Percentiles rank a stretch among this genome's conserved stretches.
phyloP scores from a whole-genome alignment of 140 eudicot species.

The Ambrosia hybrid region DNA sequence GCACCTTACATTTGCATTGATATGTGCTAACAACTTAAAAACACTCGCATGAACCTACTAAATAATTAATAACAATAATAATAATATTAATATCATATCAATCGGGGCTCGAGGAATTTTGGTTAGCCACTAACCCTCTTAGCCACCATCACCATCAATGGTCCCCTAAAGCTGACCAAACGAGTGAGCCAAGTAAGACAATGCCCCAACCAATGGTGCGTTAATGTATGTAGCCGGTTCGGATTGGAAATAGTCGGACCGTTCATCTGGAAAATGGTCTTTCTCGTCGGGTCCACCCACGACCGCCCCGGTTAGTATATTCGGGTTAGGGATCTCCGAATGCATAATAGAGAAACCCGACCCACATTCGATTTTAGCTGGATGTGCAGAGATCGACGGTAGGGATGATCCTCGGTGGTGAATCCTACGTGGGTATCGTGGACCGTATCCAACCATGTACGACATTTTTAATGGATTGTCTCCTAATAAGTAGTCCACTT shows the following conservation, averaged over 20 bases:
- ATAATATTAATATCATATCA: constrained; percentile 1
- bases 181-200: constrained; percentile 92
- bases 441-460: constrained; percentile 94
- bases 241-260: constrained; percentile 85
- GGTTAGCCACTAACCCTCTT: constrained; percentile 29
- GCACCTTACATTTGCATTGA: constrained; percentile 38
- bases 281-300: constrained; percentile 92
- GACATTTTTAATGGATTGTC: constrained; percentile 88
- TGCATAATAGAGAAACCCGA: constrained; percentile 67
- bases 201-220: constrained; percentile 94
- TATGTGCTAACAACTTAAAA: constrained; percentile 21
- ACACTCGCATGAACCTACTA: constrained; percentile 21
- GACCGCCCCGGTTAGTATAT: constrained; percentile 68
- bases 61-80: background rate
- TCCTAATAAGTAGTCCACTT: constrained; percentile 89
- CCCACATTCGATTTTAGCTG: constrained; percentile 74
- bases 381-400: constrained; percentile 73
- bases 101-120: constrained; percentile 38
- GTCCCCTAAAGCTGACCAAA: constrained; percentile 71
- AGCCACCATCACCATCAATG: constrained; percentile 7
- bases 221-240: constrained; percentile 95
- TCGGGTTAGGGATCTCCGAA: constrained; percentile 78
- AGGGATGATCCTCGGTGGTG: constrained; percentile 98
- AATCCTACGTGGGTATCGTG: constrained; percentile 77
- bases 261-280: constrained; percentile 82